Base-by-base conservation (phyloP, 169 alveolate genomes). In the Plasmodium yoelii region DNA sequence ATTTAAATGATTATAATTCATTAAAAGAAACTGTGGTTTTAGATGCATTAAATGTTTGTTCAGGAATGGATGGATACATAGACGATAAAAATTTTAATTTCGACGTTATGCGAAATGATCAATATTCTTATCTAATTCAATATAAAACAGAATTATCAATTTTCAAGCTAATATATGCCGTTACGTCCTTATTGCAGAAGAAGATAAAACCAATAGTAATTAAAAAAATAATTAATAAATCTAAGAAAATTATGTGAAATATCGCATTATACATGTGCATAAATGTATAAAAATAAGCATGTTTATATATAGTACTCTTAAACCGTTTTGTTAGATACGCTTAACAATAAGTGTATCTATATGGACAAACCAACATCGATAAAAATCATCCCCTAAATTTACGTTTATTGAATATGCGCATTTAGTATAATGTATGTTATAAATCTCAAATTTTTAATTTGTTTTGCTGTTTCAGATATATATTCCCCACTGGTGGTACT, bases 401-500 rank as follows among this genome's bases (percentile, higher is more conserved):
- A 5, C 6, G 5, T 3, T 34, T 34, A 34, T 34, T 34, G 42
- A 34, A 34, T 34, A 26, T 39, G n/a, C 42, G 12, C n/a, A 39
- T 22, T 7, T 34, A 39, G 13, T 65, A 28, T 1, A 18, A 57
- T 7, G 8, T 13, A 18, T 64, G 24, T 34, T n/a, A 47, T 44
- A 42, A 64, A 46, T 63, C 53, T 18, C 26, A 53, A 44, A 0
- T 44, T 13, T 60, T 64, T 60, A 73, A 42, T 56, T 34, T 56
- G 42, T 64, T 53, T n/a, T 46, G 1, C 13, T 57, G 2, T 22
- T 44, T n/a, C 49, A 77, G 88, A 65, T 77, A 77, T 77, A 77
- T 64, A 65, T 77, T 77, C 88, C 88, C 75, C 68, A 77, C 28
- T 77, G 88, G 88, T 77, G 88, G 88, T 77, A 77, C 68, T 34